These are phyloP conservation scores for Debaryomyces udenii DNA, from an alignment of 1,139 yeast species.

Conservation along the genomic window DNA sequence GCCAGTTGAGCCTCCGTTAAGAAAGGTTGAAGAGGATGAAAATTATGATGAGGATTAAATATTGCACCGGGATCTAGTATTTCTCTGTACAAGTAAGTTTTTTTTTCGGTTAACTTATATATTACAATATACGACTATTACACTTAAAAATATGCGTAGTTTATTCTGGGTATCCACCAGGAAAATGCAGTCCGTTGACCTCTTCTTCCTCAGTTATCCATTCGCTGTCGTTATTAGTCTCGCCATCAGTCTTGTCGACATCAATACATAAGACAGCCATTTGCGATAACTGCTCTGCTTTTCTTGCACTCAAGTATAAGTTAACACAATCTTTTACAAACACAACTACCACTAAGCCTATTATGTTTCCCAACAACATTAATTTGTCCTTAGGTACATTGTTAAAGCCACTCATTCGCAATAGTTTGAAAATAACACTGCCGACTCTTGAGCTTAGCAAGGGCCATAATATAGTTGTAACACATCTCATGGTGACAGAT, in stretches of 20 bases:
- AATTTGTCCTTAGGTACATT: slow-evolving; percentile 28
- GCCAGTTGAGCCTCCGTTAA: slow-evolving; percentile 65
- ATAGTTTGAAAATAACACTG: slow-evolving; percentile 18
- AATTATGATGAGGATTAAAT: slow-evolving; percentile 72
- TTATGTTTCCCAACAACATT: slow-evolving; percentile 34
- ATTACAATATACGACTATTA: not conserved
- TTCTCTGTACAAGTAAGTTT: too few species aligned
- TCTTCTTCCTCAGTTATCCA: slow-evolving; percentile 8
- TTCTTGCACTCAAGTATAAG: slow-evolving; percentile 32
- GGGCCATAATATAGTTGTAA: slow-evolving; percentile 48
- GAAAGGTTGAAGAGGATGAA: slow-evolving; percentile 81
- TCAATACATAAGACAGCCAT: slow-evolving; percentile 21
- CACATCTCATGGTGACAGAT: slow-evolving; percentile 30
- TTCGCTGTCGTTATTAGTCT: slow-evolving; percentile 2
- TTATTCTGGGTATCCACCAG: slow-evolving; percentile 8
- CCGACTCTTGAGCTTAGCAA: slow-evolving; percentile 41
- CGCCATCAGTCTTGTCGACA: not conserved
- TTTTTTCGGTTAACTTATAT: slow-evolving; percentile 8
- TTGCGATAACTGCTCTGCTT: slow-evolving; percentile 27
- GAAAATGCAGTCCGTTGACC: slow-evolving; percentile 1
- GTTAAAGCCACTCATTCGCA: slow-evolving; percentile 7
- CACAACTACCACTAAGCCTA: slow-evolving; percentile 38
- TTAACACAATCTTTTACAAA: slow-evolving; percentile 37
- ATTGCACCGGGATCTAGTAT: too few species aligned
- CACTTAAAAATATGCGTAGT: not conserved